A percentile compares a stretch with the other conserved stretches of the same genome.
Evolutionary conservation across 139 green algal genomes (phyloP).

Genomic region (Chlamydomonas urium): DNA sequence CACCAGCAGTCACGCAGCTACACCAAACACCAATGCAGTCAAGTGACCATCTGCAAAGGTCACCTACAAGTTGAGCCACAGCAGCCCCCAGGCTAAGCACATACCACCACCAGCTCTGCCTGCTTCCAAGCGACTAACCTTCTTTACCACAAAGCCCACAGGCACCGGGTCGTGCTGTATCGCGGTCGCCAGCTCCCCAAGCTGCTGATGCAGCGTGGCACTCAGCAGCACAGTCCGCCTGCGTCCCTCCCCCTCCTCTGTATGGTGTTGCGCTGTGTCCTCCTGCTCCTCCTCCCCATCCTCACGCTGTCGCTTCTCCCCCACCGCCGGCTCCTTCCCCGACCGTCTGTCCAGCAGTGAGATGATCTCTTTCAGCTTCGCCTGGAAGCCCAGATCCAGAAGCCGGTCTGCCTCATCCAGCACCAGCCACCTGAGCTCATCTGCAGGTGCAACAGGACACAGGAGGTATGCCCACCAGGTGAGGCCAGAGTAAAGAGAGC

Average conservation of each 20-base stretch:
- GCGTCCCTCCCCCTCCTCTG: not conserved
- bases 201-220: constrained; percentile 76
- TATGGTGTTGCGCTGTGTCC: not conserved
- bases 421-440: constrained; percentile 75
- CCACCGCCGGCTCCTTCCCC: not conserved
- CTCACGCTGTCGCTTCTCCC: not conserved
- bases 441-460: constrained; percentile 7
- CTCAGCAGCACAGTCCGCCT: constrained; percentile 73
- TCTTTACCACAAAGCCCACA: constrained; percentile 58
- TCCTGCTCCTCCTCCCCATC: not conserved
- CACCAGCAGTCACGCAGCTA: no score
- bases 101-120: no score
- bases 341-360: constrained; percentile 27
- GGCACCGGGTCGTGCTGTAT: constrained; percentile 61
- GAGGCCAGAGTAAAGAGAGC: no score
- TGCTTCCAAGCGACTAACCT: no score
- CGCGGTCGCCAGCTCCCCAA: constrained; percentile 64
- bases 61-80: no score
- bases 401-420: constrained; percentile 91
- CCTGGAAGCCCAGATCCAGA: constrained; percentile 91
- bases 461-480: no score
- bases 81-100: no score
- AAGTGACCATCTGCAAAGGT: no score
- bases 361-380: constrained; percentile 72
- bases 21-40: no score